A percentile compares a stretch with the other conserved stretches of the same genome.
phyloP scores from a whole-genome alignment of 352 stramenopile genomes.

The Phytophthora sp. region DNA sequence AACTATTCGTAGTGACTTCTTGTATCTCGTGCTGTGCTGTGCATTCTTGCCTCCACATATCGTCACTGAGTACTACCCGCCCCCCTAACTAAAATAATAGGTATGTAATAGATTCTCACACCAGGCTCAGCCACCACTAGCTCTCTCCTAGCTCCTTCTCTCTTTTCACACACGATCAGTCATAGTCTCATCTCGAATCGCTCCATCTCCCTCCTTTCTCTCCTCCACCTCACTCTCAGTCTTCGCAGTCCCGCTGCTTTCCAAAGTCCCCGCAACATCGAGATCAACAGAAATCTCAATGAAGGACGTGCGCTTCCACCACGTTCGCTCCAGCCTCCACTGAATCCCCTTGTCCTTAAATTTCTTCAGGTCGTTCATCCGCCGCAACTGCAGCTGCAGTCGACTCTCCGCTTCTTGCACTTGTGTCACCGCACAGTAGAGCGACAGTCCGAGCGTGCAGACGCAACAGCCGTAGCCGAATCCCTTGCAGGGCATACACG shows the following conservation, averaged over 20 bases:
- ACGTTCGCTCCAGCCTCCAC: constrained; percentile 71
- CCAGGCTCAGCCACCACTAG: neutral
- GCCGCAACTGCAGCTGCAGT: constrained; percentile 67
- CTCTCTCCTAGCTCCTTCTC: neutral
- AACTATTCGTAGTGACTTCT: too few species aligned
- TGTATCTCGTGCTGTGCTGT: too few species aligned
- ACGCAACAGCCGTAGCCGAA: constrained; percentile 86
- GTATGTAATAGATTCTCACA: neutral
- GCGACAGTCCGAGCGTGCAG: constrained; percentile 79
- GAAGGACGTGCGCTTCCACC: constrained; percentile 70
- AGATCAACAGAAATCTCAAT: constrained; percentile 58
- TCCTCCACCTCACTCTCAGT: neutral
- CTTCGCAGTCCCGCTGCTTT: neutral
- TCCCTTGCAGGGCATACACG: constrained; percentile 79
- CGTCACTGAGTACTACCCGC: too few species aligned
- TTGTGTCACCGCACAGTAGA: constrained; percentile 82
- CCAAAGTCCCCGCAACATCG: neutral
- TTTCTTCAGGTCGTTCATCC: constrained; percentile 72
- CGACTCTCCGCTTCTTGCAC: constrained; percentile 75
- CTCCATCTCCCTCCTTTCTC: neutral
- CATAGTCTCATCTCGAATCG: constrained; percentile 21
- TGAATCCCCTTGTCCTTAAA: constrained; percentile 62
- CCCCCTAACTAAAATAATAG: too few species aligned
- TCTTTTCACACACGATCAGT: constrained; percentile 17
- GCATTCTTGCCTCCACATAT: too few species aligned